Conservation (phyloP, 2,329 filamentous ascomycete genomes). For the Stachybotrys echinatus region DNA sequence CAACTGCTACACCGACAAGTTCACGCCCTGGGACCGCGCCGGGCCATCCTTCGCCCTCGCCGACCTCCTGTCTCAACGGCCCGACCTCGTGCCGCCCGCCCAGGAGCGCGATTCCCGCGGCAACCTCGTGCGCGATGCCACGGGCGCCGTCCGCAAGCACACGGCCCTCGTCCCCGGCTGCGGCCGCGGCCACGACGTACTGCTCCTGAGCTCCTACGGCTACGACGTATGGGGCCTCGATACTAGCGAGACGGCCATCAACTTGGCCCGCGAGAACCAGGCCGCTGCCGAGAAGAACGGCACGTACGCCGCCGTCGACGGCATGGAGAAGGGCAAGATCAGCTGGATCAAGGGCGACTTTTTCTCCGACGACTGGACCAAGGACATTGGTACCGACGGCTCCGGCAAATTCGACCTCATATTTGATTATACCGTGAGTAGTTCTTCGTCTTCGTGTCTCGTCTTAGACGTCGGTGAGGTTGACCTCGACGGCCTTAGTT, state of each 20-base stretch:
- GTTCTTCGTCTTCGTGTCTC: not conserved
- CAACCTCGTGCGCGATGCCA: conserved; percentile 15
- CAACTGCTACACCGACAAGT: conserved; percentile 37
- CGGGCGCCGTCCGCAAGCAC: conserved; percentile 16
- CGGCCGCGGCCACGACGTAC: conserved; percentile 75
- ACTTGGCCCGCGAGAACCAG: conserved; percentile 40
- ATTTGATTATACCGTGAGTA: conserved; percentile 57
- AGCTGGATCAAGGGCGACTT: conserved; percentile 61
- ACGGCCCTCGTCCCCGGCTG: conserved; percentile 73
- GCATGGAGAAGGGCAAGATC: conserved; percentile 40
- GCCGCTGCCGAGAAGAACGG: conserved; percentile 29
- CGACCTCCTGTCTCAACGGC: conserved; percentile 42
- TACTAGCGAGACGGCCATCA: conserved; percentile 43
- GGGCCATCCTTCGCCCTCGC: conserved; percentile 47
- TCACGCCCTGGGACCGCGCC: conserved; percentile 52
- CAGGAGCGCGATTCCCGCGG: conserved; percentile 26
- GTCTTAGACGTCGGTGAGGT: not conserved
- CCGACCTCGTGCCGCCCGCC: conserved; percentile 35
- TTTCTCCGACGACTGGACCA: conserved; percentile 55
- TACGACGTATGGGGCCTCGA: conserved; percentile 77
- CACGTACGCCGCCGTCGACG: conserved; percentile 35
- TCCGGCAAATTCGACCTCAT: conserved; percentile 57
- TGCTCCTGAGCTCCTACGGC: conserved; percentile 67
- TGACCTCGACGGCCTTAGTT: conserved; percentile 40
- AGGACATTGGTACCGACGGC: conserved; percentile 31